phyloP scores from a whole-genome alignment of 2,329 filamentous ascomycete species.

The Aspergillus fructus region DNA sequence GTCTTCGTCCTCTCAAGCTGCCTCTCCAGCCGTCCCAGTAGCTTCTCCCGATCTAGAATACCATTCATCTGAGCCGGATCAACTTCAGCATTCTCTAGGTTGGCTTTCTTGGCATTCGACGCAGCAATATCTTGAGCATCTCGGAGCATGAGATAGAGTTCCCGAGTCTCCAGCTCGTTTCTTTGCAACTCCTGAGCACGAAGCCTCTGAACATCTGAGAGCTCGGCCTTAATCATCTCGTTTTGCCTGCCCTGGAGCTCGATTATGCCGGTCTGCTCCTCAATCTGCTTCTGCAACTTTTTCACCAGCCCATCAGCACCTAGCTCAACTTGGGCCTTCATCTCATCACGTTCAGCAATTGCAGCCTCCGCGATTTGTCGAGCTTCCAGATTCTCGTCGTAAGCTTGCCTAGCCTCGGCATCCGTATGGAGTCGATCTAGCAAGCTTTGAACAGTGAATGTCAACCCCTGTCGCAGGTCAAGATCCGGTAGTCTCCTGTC shows the following conservation, averaged over 20 bases:
- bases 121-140: slow-evolving; percentile 96
- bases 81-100: slow-evolving; percentile 60
- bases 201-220: slow-evolving; percentile 81
- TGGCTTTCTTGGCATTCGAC: slow-evolving; percentile 70
- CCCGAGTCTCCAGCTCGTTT: slow-evolving; percentile 92
- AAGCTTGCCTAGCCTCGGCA: slow-evolving; percentile 85
- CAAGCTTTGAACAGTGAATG: slow-evolving; percentile 93
- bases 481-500: slow-evolving; percentile 92
- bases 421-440: slow-evolving; percentile 96
- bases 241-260: slow-evolving; percentile 83
- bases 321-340: slow-evolving; percentile 82
- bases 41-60: slow-evolving; percentile 85
- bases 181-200: slow-evolving; percentile 88
- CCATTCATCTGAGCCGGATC: slow-evolving; percentile 81
- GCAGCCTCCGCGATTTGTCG: slow-evolving; percentile 93
- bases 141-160: slow-evolving; percentile 95
- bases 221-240: slow-evolving; percentile 82
- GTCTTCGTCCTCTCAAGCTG: slow-evolving; percentile 97
- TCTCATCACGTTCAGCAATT: slow-evolving; percentile 93
- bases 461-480: slow-evolving; percentile 95
- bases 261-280: slow-evolving; percentile 87
- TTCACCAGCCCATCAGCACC: slow-evolving; percentile 91
- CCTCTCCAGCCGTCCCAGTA: slow-evolving; percentile 92
- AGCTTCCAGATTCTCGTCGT: slow-evolving; percentile 87
- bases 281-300: slow-evolving; percentile 89